Percentiles rank a stretch among this genome's conserved stretches.
These are phyloP conservation scores for Blastobotrys arbuscula DNA, from an alignment of 1,139 yeast genomes.

Conservation along the genomic window DNA sequence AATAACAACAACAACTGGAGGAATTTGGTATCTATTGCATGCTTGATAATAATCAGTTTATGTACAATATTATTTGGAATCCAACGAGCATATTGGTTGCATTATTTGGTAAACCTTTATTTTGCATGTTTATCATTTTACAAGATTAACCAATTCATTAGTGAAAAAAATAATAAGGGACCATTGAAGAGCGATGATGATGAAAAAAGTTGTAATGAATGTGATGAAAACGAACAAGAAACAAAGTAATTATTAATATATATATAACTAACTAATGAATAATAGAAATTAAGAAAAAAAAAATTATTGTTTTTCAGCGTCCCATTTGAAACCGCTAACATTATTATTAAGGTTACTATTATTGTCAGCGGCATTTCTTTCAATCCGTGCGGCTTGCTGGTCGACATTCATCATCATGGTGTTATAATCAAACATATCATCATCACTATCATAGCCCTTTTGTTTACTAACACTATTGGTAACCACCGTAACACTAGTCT, in stretches of 20 bases:
- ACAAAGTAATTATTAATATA: neutral
- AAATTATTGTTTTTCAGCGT: neutral
- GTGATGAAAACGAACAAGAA: neutral
- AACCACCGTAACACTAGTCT: neutral
- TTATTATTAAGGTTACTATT: neutral
- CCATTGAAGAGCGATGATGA: neutral
- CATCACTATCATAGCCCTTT: neutral
- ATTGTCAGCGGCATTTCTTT: neutral
- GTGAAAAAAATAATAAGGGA: neutral
- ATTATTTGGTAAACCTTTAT: conserved; percentile 30
- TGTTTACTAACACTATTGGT: neutral
- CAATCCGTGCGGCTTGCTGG: conserved; percentile 8
- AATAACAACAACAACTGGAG: too few species aligned
- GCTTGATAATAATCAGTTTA: conserved; percentile 23
- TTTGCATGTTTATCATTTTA: conserved; percentile 25
- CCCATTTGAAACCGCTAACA: neutral
- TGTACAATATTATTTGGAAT: conserved; percentile 33
- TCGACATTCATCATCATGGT: conserved; percentile 13
- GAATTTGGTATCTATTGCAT: neutral
- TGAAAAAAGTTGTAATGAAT: neutral
- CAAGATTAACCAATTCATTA: neutral
- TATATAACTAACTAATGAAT: neutral
- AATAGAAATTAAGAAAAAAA: neutral
- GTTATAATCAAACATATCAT: conserved; percentile 10
- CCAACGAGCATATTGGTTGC: conserved; percentile 34